Percentiles rank a stretch among this genome's conserved stretches.
Evolutionary conservation across 2,329 filamentous ascomycete species (phyloP).

Genomic region (Triangularia verruculosa): DNA sequence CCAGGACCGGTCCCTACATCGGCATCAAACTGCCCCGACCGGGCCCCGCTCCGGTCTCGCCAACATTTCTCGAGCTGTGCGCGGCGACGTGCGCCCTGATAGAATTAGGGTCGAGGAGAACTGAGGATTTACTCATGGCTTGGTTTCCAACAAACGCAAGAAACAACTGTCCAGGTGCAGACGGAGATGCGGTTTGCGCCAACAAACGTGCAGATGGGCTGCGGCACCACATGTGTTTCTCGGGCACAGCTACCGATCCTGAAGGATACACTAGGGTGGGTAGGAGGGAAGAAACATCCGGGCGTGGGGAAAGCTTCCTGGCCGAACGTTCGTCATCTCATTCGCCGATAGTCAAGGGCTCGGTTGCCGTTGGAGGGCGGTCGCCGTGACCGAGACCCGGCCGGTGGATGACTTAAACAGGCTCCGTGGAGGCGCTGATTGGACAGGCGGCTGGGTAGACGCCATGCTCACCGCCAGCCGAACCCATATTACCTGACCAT

Average conservation of each 20-base stretch:
- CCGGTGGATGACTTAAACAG: constrained; percentile 15
- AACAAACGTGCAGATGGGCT: constrained; percentile 15
- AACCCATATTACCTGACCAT: constrained; percentile 15
- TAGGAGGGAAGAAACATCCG: not conserved
- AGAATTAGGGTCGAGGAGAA: constrained; percentile 12
- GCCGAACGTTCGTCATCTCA: constrained; percentile 10
- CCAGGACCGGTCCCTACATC: constrained; percentile 11
- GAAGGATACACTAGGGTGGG: not conserved
- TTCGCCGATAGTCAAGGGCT: constrained; percentile 5
- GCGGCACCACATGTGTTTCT: constrained; percentile 19
- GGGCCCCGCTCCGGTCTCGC: constrained; percentile 19
- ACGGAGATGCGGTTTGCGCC: not conserved
- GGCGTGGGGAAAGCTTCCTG: constrained; percentile 8
- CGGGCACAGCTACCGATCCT: constrained; percentile 16
- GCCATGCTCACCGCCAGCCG: constrained; percentile 19
- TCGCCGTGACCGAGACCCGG: constrained; percentile 18
- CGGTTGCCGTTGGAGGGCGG: constrained; percentile 20
- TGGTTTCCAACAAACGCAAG: not conserved
- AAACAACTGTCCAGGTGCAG: constrained; percentile 5
- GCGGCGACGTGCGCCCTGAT: constrained; percentile 8
- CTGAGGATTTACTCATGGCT: not conserved
- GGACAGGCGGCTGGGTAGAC: constrained; percentile 16
- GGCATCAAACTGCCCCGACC: constrained; percentile 16
- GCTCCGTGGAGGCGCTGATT: constrained; percentile 18
- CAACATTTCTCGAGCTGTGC: constrained; percentile 3